Evolutionary conservation across 2,329 filamentous ascomycete genomes (phyloP).

Genomic region (Huntiella bhutanensis): DNA sequence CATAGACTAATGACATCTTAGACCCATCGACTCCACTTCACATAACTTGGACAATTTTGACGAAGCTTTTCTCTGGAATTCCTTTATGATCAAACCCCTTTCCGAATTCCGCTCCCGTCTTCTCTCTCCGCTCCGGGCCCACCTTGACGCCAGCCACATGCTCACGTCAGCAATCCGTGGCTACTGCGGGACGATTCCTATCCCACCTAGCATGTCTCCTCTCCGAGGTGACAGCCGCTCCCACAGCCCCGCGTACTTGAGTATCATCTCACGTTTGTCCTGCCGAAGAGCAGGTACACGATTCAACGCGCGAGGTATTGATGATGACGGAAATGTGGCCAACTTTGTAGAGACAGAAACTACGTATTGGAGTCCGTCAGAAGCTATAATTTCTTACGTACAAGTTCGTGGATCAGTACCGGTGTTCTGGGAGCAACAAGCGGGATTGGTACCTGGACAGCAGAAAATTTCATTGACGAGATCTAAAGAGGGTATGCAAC

Average conservation of each 20-base stretch:
- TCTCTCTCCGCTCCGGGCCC: conserved; percentile 51
- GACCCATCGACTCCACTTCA: conserved; percentile 53
- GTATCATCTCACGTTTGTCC: conserved; percentile 78
- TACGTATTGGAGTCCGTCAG: conserved; percentile 65
- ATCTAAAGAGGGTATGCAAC: conserved; percentile 77
- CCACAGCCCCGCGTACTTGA: conserved; percentile 66
- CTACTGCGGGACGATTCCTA: conserved; percentile 71
- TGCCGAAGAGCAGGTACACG: conserved; percentile 81
- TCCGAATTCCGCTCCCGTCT: conserved; percentile 75
- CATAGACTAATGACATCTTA: conserved; percentile 17
- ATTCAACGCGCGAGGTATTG: conserved; percentile 93
- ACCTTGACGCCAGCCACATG: conserved; percentile 71
- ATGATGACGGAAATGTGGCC: conserved; percentile 91
- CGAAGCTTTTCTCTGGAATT: conserved; percentile 90
- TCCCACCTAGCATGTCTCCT: conserved; percentile 60
- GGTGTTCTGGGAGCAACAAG: conserved; percentile 89
- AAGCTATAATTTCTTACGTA: conserved; percentile 75
- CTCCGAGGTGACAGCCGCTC: conserved; percentile 30
- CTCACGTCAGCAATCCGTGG: conserved; percentile 87
- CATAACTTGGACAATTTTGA: conserved; percentile 90
- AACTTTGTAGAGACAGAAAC: conserved; percentile 99
- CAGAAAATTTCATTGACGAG: conserved; percentile 88
- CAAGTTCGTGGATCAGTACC: conserved; percentile 87
- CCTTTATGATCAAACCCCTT: conserved; percentile 89
- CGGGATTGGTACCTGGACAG: conserved; percentile 72